These are phyloP conservation scores for Lentithecium fluviatile DNA, from an alignment of 495 filamentous ascomycete species.

Conservation along the genomic window DNA sequence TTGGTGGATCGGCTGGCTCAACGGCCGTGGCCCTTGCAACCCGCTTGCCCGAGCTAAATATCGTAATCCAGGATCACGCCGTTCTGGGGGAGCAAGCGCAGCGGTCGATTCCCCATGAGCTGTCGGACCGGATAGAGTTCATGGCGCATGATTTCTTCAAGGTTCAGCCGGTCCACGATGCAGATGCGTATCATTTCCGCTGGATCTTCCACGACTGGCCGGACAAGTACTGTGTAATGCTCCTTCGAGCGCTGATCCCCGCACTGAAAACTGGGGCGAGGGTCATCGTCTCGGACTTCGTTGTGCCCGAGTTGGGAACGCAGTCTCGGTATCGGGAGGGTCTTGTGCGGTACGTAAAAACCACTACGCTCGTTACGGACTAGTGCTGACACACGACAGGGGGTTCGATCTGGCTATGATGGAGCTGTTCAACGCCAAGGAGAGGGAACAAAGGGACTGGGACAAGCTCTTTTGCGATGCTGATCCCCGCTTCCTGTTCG, in stretches of 20 bases:
- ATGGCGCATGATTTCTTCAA: conserved; percentile 9
- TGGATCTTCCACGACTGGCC: conserved; percentile 13
- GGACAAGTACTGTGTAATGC: not conserved
- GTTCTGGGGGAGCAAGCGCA: not conserved
- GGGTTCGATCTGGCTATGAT: not conserved
- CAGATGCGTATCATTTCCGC: conserved; percentile 1
- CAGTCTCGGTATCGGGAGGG: not conserved
- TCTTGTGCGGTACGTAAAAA: too few species aligned
- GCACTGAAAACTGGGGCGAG: not conserved
- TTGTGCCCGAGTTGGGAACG: not conserved
- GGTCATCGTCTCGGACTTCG: not conserved
- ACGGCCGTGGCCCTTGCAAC: not conserved
- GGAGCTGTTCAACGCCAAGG: not conserved
- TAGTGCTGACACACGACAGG: too few species aligned
- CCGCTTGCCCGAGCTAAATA: not conserved
- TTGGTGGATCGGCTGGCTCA: not conserved
- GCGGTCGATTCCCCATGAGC: too few species aligned
- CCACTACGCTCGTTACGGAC: too few species aligned
- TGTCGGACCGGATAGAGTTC: not conserved
- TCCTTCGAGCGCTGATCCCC: not conserved
- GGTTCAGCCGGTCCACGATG: not conserved
- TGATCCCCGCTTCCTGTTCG: not conserved
- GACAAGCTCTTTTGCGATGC: not conserved
- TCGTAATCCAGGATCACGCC: conserved; percentile 9
- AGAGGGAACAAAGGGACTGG: not conserved